Conservation (phyloP, 208 protist genomes). For the Trichomonas tenax region DNA sequence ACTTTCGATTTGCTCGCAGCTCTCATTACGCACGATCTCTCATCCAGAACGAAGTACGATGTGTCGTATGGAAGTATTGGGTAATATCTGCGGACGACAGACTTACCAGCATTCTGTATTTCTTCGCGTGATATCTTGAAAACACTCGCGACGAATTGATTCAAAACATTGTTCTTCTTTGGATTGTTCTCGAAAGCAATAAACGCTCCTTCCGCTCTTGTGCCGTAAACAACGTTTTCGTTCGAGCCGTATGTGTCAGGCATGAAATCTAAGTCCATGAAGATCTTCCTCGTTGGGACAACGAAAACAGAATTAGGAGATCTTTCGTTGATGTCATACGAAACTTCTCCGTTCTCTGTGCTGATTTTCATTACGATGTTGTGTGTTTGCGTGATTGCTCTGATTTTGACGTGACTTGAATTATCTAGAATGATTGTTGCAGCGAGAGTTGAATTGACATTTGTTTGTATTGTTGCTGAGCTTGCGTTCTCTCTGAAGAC, state of each 20-base stretch:
- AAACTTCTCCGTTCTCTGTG: not conserved
- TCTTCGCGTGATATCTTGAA: too few relatives aligned
- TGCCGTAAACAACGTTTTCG: not conserved
- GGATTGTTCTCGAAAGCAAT: not conserved
- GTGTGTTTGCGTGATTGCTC: not conserved
- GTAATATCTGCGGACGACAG: not conserved
- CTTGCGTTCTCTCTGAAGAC: not conserved
- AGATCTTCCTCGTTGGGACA: not conserved
- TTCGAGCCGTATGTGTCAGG: not conserved
- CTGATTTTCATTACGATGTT: not conserved
- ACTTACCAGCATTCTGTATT: too few relatives aligned
- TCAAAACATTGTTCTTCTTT: not conserved
- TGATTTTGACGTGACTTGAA: not conserved
- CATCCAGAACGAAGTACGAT: not conserved
- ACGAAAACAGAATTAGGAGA: not conserved
- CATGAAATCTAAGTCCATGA: not conserved
- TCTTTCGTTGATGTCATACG: not conserved
- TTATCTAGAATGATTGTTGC: not conserved
- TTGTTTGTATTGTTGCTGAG: not conserved
- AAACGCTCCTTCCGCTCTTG: not conserved
- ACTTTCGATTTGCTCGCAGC: not conserved
- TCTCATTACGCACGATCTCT: not conserved
- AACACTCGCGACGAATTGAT: too few relatives aligned
- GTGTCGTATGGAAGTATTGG: not conserved
- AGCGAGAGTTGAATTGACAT: not conserved